Base-by-base conservation (phyloP, 192 early-diverging fungal genomes). In the Irineochytrium annulatum region DNA sequence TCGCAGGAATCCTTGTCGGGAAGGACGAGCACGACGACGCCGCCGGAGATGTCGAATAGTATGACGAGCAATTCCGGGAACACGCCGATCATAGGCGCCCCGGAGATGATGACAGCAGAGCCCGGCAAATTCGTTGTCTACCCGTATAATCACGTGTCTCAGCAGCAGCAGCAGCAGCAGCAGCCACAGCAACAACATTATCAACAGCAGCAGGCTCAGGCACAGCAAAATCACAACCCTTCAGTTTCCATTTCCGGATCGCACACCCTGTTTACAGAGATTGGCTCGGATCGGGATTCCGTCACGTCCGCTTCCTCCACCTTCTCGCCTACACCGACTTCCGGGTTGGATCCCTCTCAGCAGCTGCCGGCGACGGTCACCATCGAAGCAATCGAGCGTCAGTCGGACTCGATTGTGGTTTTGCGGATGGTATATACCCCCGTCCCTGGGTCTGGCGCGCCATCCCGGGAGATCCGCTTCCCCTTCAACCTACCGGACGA, bases 401-500 rank as follows among this genome's bases (percentile, higher is more conserved):
- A 59, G n/a, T 30, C 27, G 0, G 62, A 74, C 28, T 48, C 26
- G 19, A 41, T 66, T 11, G 72, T 79, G 2, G 41, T 48, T 5
- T 37, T 79, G 19, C 63, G 61, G 32, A 79, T 79, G 75, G 55
- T 76, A 6, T 79, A 79, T 54, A 43, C 52, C 0, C 35, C 5
- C 35, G 22, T 27, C 11, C 46, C 5, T 26, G 16, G 6, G 11
- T 30, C 24, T 19, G 59, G 67, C 11, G 55, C 26, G 3, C 34
- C 57, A 8, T 57, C 57, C 16, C 48, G 79, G 35, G 83, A 87
- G 52, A 86, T 88, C 66, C 86, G 84, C 56, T 88, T 88, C 67
- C 82, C 84, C 0, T 85, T 87, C 60, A 73, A 74, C 57, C 60
- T 82, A 49, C 74, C 71, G 29, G 77, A 83, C 0, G 89, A 91